Evolutionary conservation across 2,329 filamentous ascomycete species (phyloP).

Genomic region (Metarhizium robertsii): DNA sequence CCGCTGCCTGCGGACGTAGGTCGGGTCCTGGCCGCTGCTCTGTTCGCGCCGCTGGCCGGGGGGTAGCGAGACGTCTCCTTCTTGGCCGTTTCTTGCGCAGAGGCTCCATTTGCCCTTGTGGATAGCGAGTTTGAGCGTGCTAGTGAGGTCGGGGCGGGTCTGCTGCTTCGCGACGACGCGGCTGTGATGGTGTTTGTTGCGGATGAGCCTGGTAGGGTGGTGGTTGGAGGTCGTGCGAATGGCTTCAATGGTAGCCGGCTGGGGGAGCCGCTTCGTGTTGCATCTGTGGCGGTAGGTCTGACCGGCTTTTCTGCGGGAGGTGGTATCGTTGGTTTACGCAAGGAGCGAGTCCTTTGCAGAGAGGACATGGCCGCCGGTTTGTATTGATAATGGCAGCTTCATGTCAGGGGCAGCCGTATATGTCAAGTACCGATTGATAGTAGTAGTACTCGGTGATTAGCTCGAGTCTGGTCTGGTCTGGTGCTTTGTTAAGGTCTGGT

Average conservation of each 20-base stretch:
- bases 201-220: constrained; percentile 10
- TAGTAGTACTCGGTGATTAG: no score
- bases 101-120: neutral
- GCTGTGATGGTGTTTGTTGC: constrained; percentile 7
- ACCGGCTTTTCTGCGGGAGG: constrained; percentile 6
- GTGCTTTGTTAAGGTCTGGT: neutral
- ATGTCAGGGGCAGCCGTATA: neutral
- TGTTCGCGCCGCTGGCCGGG: constrained; percentile 22
- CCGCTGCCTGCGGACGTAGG: constrained; percentile 21
- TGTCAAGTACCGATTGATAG: neutral
- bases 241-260: constrained; percentile 42
- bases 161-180: constrained; percentile 5
- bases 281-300: neutral
- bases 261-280: constrained; percentile 32
- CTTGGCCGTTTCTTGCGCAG: constrained; percentile 7
- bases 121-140: constrained; percentile 15
- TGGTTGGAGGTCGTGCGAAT: constrained; percentile 22
- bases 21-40: constrained; percentile 16
- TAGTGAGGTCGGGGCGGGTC: constrained; percentile 7
- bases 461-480: neutral
- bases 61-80: constrained; percentile 21
- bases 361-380: constrained; percentile 7
- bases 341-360: constrained; percentile 19
- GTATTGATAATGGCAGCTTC: neutral
- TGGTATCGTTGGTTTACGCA: constrained; percentile 25